phyloP scores from a whole-genome alignment of 805 yeast species.

The Starmerella etchellsii region DNA sequence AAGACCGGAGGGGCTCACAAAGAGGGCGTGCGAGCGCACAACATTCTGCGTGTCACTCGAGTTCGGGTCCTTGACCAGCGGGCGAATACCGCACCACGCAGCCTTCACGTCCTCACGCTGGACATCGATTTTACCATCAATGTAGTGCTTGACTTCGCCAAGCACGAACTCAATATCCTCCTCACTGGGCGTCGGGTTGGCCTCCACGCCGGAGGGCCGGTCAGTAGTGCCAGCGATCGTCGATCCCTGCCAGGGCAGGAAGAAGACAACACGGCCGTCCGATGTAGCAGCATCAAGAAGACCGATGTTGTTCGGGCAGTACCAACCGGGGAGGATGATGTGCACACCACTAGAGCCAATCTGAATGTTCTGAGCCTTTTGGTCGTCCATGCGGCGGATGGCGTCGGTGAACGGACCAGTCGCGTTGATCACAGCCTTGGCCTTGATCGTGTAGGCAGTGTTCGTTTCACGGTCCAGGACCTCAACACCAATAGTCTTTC shows the following conservation, averaged over 20 bases:
- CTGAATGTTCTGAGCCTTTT: slow-evolving; percentile 52
- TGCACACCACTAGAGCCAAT: slow-evolving; percentile 94
- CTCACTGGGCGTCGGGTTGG: slow-evolving; percentile 67
- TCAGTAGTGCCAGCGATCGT: slow-evolving; percentile 96
- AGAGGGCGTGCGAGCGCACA: slow-evolving; percentile 78
- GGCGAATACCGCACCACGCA: slow-evolving; percentile 97
- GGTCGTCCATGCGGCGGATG: slow-evolving; percentile 72
- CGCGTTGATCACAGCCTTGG: slow-evolving; percentile 75
- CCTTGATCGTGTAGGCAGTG: slow-evolving; percentile 52
- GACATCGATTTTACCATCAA: slow-evolving; percentile 62
- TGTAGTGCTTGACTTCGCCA: slow-evolving; percentile 76
- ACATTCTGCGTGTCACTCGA: slow-evolving; percentile 64
- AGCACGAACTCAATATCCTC: slow-evolving; percentile 79
- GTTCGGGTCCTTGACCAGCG: slow-evolving; percentile 68
- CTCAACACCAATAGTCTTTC: slow-evolving; percentile 58
- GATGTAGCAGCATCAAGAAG: slow-evolving; percentile 81
- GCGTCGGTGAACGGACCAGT: slow-evolving; percentile 89
- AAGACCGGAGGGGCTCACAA: slow-evolving; percentile 59
- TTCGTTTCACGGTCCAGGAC: slow-evolving; percentile 49
- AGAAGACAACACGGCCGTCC: slow-evolving; percentile 94
- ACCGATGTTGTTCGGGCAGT: slow-evolving; percentile 79
- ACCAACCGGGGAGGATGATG: slow-evolving; percentile 80
- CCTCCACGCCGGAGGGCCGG: slow-evolving; percentile 42
- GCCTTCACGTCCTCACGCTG: slow-evolving; percentile 80
- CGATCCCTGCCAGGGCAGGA: slow-evolving; percentile 96